Conservation (phyloP, 345 rosid genomes). For the Hibiscus tridactylites region DNA sequence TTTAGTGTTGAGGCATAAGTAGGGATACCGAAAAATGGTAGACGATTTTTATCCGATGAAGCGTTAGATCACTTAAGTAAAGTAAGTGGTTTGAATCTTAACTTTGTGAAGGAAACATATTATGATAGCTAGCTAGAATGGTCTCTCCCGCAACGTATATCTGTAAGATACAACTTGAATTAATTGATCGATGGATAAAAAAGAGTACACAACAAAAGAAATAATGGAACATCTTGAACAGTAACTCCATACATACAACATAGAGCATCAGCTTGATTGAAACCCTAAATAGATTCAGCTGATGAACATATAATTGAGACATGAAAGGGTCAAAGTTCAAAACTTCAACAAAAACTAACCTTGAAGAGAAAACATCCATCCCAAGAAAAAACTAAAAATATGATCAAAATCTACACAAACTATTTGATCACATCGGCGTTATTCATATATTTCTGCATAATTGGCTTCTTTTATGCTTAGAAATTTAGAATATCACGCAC, state of each 20-base stretch:
- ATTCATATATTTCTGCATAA: not conserved
- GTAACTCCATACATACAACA: not conserved
- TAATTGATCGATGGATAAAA: no score
- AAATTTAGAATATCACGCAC: constrained; percentile 21
- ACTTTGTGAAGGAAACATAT: no score
- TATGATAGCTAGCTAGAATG: no score
- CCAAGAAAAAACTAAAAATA: not conserved
- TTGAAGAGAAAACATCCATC: not conserved
- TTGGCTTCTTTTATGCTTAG: not conserved
- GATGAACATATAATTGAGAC: not conserved
- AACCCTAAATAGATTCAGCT: not conserved
- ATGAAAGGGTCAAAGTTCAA: constrained; percentile 4
- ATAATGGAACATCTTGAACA: not conserved
- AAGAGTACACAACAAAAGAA: no score
- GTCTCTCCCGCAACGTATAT: no score
- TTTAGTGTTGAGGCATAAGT: no score
- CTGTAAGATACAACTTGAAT: no score
- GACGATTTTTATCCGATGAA: no score
- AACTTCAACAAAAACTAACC: not conserved
- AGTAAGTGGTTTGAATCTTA: no score
- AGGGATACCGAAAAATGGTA: no score
- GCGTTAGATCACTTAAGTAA: no score
- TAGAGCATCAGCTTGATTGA: not conserved
- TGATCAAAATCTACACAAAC: not conserved
- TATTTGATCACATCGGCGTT: not conserved